Evolutionary conservation across 2,329 filamentous ascomycete genomes (phyloP).

Genomic region (Neofusicoccum sp.): DNA sequence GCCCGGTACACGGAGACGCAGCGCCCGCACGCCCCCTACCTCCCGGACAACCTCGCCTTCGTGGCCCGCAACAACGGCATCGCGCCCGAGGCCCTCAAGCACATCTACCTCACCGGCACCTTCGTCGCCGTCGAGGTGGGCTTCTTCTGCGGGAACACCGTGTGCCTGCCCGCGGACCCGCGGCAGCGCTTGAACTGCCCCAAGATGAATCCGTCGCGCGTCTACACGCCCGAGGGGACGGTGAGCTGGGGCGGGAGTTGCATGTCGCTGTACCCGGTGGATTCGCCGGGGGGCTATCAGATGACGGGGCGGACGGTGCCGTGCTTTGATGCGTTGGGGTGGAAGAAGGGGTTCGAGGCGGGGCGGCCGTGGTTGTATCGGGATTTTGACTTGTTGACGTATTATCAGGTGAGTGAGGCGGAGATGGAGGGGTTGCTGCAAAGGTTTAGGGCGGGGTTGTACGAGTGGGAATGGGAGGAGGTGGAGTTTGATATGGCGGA

Average conservation of each 20-base stretch:
- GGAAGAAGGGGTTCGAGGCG: slow-evolving; percentile 49
- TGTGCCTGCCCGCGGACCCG: slow-evolving; percentile 54
- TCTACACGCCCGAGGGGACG: slow-evolving; percentile 57
- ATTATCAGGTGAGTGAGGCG: slow-evolving; percentile 52
- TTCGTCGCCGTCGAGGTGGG: slow-evolving; percentile 56
- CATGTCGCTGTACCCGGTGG: slow-evolving; percentile 56
- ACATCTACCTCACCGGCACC: slow-evolving; percentile 51
- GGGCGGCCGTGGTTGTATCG: slow-evolving; percentile 55
- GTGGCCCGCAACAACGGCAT: slow-evolving; percentile 56
- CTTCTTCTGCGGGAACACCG: slow-evolving; percentile 55
- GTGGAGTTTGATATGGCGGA: slow-evolving; percentile 55
- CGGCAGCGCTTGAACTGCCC: slow-evolving; percentile 54
- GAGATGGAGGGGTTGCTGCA: slow-evolving; percentile 52
- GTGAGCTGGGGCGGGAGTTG: slow-evolving; percentile 57
- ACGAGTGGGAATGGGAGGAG: slow-evolving; percentile 52
- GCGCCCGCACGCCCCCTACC: slow-evolving; percentile 59
- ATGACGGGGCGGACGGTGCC: slow-evolving; percentile 54
- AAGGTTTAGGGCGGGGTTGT: slow-evolving; percentile 51
- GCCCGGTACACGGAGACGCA: slow-evolving; percentile 62
- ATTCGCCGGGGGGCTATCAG: slow-evolving; percentile 58
- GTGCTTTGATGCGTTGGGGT: slow-evolving; percentile 54
- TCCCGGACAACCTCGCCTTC: slow-evolving; percentile 63
- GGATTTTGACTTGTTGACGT: slow-evolving; percentile 58
- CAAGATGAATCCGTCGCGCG: slow-evolving; percentile 57
- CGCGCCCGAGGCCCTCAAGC: slow-evolving; percentile 47